Percentiles rank a stretch among this genome's conserved stretches.
These are phyloP conservation scores for Metschnikowia gruessii DNA, from an alignment of 805 yeast genomes.

Conservation along the genomic window DNA sequence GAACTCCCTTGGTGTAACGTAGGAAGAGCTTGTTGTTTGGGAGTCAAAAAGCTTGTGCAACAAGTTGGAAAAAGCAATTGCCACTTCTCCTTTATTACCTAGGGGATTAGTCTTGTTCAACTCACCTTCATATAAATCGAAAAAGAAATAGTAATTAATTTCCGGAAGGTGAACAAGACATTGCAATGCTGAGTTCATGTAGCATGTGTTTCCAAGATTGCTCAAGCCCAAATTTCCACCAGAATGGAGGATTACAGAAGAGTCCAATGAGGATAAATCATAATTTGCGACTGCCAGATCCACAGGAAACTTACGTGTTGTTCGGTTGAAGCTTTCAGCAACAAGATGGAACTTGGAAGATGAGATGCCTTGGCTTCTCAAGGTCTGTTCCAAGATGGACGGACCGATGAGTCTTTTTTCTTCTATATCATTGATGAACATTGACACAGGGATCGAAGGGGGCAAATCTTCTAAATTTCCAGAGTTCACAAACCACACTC, in stretches of 20 bases:
- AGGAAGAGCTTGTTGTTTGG: constrained; percentile 11
- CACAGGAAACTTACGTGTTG: constrained; percentile 22
- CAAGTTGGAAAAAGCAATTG: constrained; percentile 67
- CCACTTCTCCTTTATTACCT: constrained; percentile 82
- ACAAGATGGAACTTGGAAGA: constrained; percentile 26
- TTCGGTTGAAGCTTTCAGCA: constrained; percentile 26
- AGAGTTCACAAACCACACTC: constrained; percentile 39
- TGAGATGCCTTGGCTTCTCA: constrained; percentile 32
- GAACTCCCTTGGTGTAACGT: constrained; percentile 68
- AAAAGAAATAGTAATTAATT: constrained; percentile 68
- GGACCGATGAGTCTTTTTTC: constrained; percentile 30
- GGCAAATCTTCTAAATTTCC: constrained; percentile 25
- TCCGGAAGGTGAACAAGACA: constrained; percentile 87
- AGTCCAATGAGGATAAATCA: constrained; percentile 12
- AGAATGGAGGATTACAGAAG: constrained; percentile 10
- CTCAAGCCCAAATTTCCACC: constrained; percentile 56
- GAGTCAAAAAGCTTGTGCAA: constrained; percentile 55
- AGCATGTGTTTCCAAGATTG: constrained; percentile 88
- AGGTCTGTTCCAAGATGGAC: constrained; percentile 21
- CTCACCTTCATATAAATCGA: constrained; percentile 58
- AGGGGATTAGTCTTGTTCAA: constrained; percentile 76
- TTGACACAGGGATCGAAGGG: constrained; percentile 22
- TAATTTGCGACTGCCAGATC: constrained; percentile 18
- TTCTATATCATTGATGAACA: constrained; percentile 30
- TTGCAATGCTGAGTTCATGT: constrained; percentile 93